Evolutionary conservation across 148 eudicot species (phyloP).

Genomic region (Rhododendron henanense): DNA sequence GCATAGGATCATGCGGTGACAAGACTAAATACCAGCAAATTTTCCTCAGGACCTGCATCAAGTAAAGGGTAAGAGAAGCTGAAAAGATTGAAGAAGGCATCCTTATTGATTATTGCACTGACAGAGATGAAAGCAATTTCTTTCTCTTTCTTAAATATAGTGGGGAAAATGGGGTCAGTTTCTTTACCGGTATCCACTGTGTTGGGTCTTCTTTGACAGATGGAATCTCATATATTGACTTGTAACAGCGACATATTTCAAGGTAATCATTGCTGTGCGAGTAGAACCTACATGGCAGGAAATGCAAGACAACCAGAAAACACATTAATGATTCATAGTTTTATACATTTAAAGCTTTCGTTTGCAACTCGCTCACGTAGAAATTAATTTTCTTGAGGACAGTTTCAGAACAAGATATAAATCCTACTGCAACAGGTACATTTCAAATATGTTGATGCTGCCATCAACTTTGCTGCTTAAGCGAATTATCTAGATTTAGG

Average conservation of each 20-base stretch:
- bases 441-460: background rate
- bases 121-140: background rate
- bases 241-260: constrained; percentile 74
- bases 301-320: background rate
- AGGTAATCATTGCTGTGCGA: constrained; percentile 67
- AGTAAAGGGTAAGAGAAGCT: background rate
- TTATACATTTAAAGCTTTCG: background rate
- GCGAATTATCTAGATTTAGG: background rate
- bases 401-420: background rate
- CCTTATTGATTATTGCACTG: background rate
- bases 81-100: background rate
- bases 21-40: constrained; percentile 89
- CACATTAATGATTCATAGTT: background rate
- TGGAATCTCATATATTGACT: constrained; percentile 80
- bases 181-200: constrained; percentile 72
- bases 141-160: background rate
- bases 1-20: constrained; percentile 94
- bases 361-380: background rate
- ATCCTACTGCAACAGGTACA: background rate
- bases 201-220: constrained; percentile 62
- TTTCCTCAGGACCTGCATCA: constrained; percentile 67
- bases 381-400: background rate
- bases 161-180: background rate
- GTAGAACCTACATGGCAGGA: constrained; percentile 39
- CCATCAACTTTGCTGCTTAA: background rate